Conservation (phyloP, 352 stramenopile species). For the Globisporangium okanoganense region DNA sequence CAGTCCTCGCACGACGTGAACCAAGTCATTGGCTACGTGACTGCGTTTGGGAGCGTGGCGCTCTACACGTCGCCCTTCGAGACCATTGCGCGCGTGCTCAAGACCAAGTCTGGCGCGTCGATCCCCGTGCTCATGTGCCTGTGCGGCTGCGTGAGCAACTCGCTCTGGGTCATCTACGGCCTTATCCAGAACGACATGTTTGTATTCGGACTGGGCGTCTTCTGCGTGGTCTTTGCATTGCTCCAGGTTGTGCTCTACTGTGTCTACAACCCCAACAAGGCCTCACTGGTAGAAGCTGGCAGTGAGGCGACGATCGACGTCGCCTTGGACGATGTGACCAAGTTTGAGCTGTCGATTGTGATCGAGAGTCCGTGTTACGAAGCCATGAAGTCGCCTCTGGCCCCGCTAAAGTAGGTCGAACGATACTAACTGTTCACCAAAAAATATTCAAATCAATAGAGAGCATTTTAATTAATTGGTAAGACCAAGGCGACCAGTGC, state of each 20-base stretch:
- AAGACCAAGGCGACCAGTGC: too few relatives aligned
- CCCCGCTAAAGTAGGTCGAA: neutral
- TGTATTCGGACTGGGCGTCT: constrained; percentile 9
- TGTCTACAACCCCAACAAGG: constrained; percentile 4
- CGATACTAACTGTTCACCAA: too few relatives aligned
- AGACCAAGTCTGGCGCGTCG: constrained; percentile 21
- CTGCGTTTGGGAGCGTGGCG: constrained; percentile 7
- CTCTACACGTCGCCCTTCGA: constrained; percentile 35
- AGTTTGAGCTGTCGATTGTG: neutral
- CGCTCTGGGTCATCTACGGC: constrained; percentile 29
- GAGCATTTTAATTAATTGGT: neutral
- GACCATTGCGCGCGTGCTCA: constrained; percentile 33
- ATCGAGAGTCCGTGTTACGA: constrained; percentile 6
- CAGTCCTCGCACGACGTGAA: constrained; percentile 5
- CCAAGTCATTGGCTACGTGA: constrained; percentile 23
- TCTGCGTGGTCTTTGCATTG: constrained; percentile 12
- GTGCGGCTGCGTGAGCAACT: constrained; percentile 17
- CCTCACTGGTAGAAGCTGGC: neutral
- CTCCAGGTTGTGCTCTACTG: constrained; percentile 15
- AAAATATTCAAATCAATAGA: neutral
- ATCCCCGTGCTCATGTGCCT: constrained; percentile 27
- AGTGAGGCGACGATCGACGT: neutral
- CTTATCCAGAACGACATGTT: constrained; percentile 21
- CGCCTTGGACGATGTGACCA: neutral
- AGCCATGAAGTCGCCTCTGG: constrained; percentile 7